Percentiles rank a stretch among this genome's conserved stretches.
Conservation (phyloP, 768 basidiomycete species). For the Epithele typhae region DNA sequence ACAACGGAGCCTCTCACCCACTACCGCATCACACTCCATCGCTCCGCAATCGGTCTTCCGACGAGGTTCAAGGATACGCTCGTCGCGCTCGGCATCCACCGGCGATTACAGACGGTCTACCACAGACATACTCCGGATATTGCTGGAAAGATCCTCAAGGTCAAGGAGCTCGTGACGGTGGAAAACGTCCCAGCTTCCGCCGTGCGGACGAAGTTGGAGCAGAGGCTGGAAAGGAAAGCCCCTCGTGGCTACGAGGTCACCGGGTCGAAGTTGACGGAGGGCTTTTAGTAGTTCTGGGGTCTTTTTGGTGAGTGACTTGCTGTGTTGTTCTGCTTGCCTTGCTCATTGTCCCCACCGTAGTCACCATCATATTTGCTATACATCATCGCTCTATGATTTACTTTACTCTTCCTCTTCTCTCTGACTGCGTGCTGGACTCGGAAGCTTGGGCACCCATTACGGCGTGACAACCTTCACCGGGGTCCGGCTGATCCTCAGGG, state of each 20-base stretch:
- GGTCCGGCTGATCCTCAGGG: no score
- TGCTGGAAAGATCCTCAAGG: slow-evolving; percentile 80
- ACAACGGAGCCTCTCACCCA: slow-evolving; percentile 50
- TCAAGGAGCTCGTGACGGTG: slow-evolving; percentile 90
- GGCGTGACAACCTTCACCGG: no score
- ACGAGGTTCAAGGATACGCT: slow-evolving; percentile 68
- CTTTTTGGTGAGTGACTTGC: neutral
- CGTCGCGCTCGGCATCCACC: slow-evolving; percentile 76
- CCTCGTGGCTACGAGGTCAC: slow-evolving; percentile 63
- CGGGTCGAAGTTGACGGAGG: slow-evolving; percentile 26
- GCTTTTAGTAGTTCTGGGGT: slow-evolving; percentile 1
- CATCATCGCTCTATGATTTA: no score
- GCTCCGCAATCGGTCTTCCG: slow-evolving; percentile 83
- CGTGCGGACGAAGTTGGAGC: slow-evolving; percentile 68
- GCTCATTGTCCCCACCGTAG: no score
- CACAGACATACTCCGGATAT: slow-evolving; percentile 66
- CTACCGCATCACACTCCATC: slow-evolving; percentile 84
- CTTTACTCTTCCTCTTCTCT: no score
- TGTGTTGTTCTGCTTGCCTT: neutral
- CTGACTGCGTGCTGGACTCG: no score
- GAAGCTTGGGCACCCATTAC: no score
- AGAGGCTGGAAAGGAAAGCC: slow-evolving; percentile 62
- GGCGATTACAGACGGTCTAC: slow-evolving; percentile 82
- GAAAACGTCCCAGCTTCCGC: slow-evolving; percentile 69
- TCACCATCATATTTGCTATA: no score